Percentiles rank a stretch among this genome's conserved stretches.
phyloP scores from a whole-genome alignment of 257 asterid genomes.

The Nicotiana undulata region DNA sequence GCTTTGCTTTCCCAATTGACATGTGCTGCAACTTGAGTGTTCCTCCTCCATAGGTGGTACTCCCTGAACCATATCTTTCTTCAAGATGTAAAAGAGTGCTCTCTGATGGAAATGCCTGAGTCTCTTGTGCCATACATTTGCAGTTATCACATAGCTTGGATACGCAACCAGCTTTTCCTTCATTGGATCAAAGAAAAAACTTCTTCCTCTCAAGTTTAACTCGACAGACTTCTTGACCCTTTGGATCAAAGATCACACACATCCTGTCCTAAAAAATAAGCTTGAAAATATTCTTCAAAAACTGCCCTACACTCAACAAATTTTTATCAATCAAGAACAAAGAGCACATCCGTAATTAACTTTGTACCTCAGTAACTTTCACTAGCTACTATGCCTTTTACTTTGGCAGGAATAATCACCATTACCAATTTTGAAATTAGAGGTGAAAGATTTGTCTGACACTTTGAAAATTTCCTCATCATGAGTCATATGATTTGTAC shows the following conservation, averaged over 20 bases:
- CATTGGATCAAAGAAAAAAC: no score
- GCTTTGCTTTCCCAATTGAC: not conserved
- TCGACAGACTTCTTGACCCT: no score
- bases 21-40: not conserved
- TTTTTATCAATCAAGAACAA: not conserved
- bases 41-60: not conserved
- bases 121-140: not conserved
- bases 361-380: no score
- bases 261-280: no score
- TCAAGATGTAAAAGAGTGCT: not conserved
- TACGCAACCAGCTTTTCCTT: not conserved
- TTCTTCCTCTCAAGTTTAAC: no score
- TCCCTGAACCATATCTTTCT: not conserved
- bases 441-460: no score
- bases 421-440: no score
- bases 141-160: not conserved
- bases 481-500: no score
- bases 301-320: not conserved
- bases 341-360: not conserved
- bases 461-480: no score
- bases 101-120: not conserved
- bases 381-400: no score
- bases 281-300: not conserved
- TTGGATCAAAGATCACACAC: no score
- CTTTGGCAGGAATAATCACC: no score